These are phyloP conservation scores for Psilocybe sp. DNA, from an alignment of 768 basidiomycete genomes.

Conservation along the genomic window DNA sequence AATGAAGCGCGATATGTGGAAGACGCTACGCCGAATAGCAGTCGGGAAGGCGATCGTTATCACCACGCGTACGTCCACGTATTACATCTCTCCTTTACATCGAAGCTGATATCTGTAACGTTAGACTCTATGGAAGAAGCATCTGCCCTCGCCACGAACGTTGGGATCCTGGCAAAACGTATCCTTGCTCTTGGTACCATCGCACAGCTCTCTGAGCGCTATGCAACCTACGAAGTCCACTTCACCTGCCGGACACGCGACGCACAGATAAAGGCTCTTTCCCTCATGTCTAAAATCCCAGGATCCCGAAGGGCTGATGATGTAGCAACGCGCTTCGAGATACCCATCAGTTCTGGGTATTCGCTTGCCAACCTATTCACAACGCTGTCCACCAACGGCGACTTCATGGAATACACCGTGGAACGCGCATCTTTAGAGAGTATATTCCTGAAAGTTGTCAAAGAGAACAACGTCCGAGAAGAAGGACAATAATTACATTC, in stretches of 20 bases:
- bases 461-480: constrained; percentile 26
- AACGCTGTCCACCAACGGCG: constrained; percentile 46
- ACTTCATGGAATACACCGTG: constrained; percentile 65
- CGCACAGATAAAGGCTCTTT: constrained; percentile 52
- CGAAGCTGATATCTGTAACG: not conserved
- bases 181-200: constrained; percentile 58
- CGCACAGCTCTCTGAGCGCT: constrained; percentile 57
- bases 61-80: constrained; percentile 55
- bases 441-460: constrained; percentile 70
- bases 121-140: constrained; percentile 25
- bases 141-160: constrained; percentile 8
- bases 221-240: constrained; percentile 73
- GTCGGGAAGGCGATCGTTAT: constrained; percentile 68
- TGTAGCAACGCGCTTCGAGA: constrained; percentile 74
- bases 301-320: constrained; percentile 67
- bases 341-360: constrained; percentile 50
- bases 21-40: constrained; percentile 59
- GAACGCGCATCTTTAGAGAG: constrained; percentile 70
- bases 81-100: no score
- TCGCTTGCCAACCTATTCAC: constrained; percentile 60
- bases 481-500: no score
- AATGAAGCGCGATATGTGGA: constrained; percentile 84
- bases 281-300: constrained; percentile 56
- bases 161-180: constrained; percentile 14
- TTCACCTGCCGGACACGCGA: constrained; percentile 63